Percentiles rank a stretch among this genome's conserved stretches.
Evolutionary conservation across 306 rosid genomes (phyloP).

Genomic region (Cyamopsis tetragonoloba): DNA sequence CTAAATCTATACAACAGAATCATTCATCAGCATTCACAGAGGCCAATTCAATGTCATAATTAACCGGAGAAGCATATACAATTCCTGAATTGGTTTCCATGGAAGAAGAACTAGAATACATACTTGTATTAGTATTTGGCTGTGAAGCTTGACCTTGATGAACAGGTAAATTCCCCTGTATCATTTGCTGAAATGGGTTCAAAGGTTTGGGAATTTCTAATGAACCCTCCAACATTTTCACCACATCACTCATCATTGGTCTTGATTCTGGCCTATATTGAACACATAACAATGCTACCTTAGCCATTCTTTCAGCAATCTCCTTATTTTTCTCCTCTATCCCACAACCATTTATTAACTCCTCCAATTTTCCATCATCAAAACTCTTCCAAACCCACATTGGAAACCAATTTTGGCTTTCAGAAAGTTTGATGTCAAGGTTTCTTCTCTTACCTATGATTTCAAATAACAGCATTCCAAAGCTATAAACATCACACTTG

Average conservation of each 20-base stretch:
- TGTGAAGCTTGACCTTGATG: neutral
- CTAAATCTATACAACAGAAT: neutral
- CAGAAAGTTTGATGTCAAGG: neutral
- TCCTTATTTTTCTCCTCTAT: conserved; percentile 29
- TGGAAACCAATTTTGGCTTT: conserved; percentile 39
- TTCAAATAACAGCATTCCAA: conserved; percentile 39
- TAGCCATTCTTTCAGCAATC: conserved; percentile 29
- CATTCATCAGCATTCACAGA: neutral
- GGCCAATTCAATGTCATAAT: neutral
- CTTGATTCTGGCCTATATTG: conserved; percentile 34
- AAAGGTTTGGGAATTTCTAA: conserved; percentile 30
- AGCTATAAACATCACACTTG: conserved; percentile 43
- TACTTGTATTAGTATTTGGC: neutral
- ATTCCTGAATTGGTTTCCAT: neutral
- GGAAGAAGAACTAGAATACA: neutral
- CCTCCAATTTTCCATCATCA: conserved; percentile 2
- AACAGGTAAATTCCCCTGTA: neutral
- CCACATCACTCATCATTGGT: conserved; percentile 39
- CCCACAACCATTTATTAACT: conserved; percentile 10
- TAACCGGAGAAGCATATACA: neutral
- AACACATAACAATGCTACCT: conserved; percentile 39
- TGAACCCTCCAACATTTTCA: conserved; percentile 46
- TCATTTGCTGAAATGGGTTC: conserved; percentile 26
- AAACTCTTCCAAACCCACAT: conserved; percentile 30
- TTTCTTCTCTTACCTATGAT: conserved; percentile 37